A percentile compares a stretch with the other conserved stretches of the same genome.
These are phyloP conservation scores for Talaromyces sp. DNA, from an alignment of 2,329 filamentous ascomycete species.

Conservation along the genomic window DNA sequence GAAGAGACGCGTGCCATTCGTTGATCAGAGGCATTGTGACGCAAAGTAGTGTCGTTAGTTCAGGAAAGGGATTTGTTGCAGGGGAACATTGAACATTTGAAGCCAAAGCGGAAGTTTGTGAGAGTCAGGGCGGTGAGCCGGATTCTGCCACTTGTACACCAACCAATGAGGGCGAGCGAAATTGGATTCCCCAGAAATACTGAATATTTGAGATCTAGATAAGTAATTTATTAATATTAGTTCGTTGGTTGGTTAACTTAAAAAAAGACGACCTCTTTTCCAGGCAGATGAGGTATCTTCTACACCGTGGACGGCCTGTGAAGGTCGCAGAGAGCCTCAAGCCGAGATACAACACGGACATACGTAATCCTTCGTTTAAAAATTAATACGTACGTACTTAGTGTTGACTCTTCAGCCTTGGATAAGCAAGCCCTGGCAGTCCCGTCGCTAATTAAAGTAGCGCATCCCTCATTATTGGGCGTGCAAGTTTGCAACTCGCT, in stretches of 20 bases:
- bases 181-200: not conserved
- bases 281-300: not conserved
- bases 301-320: not conserved
- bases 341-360: not conserved
- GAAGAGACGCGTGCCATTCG: slow-evolving; percentile 72
- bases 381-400: no score
- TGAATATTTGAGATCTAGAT: not conserved
- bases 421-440: no score
- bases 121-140: not conserved
- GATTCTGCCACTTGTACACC: not conserved
- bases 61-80: not conserved
- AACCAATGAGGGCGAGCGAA: not conserved
- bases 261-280: not conserved
- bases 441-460: not conserved
- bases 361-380: not conserved
- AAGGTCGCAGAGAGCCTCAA: not conserved
- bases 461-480: not conserved
- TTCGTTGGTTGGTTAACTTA: no score
- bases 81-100: not conserved
- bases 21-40: slow-evolving; percentile 59
- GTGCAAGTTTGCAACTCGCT: not conserved
- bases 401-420: not conserved
- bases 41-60: not conserved
- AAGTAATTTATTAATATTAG: not conserved
- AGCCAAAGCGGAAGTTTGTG: not conserved